A percentile compares a stretch with the other conserved stretches of the same genome.
phyloP scores from a whole-genome alignment of 202 grass and related monocot genomes.

The Hordeum pubiflorum region DNA sequence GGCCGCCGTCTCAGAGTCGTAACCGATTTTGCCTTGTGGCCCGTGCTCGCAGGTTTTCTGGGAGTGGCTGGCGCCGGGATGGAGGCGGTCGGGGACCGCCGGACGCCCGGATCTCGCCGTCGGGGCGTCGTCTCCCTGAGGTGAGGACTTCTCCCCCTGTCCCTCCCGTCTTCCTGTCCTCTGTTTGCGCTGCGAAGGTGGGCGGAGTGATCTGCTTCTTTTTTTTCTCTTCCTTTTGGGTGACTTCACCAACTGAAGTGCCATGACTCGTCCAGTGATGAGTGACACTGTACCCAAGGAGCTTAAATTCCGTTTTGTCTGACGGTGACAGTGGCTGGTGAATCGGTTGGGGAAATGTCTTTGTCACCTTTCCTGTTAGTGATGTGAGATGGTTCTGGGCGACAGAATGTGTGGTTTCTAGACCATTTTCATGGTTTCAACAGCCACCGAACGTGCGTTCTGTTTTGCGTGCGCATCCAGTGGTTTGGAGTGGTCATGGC shows the following conservation, averaged over 20 bases:
- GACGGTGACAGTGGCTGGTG: conserved; percentile 22
- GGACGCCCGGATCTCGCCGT: conserved; percentile 34
- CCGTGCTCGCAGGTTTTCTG: conserved; percentile 29
- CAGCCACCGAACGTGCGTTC: background rate
- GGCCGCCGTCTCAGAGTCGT: background rate
- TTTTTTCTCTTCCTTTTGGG: background rate
- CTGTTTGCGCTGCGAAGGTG: background rate
- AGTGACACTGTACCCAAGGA: background rate
- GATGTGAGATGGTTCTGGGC: background rate
- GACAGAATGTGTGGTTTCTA: background rate
- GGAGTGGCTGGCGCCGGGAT: conserved; percentile 36
- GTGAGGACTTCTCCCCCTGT: background rate
- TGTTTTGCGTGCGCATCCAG: background rate
- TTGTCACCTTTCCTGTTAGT: conserved; percentile 24
- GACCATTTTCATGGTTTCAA: background rate
- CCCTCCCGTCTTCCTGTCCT: background rate
- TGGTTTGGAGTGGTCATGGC: background rate
- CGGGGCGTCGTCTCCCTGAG: conserved; percentile 13
- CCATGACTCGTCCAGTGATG: background rate
- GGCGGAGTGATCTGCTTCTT: background rate
- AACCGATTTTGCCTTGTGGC: conserved; percentile 10
- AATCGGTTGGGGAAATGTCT: conserved; percentile 24
- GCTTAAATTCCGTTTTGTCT: conserved; percentile 8
- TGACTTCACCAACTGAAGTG: background rate
- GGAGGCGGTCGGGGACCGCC: conserved; percentile 17